Conservation (phyloP, 2,329 filamentous ascomycete species). For the Magnaporthiopsis rhizophila region DNA sequence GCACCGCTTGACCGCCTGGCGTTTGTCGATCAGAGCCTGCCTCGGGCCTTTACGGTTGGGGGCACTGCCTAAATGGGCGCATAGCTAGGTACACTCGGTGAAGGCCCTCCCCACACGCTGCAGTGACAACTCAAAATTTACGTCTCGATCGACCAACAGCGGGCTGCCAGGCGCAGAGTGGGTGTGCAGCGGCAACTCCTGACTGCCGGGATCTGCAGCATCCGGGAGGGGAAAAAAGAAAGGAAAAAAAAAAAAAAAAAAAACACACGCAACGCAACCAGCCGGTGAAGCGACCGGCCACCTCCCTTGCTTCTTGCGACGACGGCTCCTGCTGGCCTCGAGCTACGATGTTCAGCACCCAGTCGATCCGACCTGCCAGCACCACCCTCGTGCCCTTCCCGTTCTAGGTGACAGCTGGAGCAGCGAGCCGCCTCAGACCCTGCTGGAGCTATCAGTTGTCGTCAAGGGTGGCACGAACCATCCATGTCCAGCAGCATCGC, state of each 20-base stretch:
- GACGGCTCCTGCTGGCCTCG: neutral
- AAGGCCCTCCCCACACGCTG: neutral
- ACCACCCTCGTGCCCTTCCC: neutral
- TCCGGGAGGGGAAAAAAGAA: no score
- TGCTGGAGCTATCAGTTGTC: neutral
- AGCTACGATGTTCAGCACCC: neutral
- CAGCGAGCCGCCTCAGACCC: neutral
- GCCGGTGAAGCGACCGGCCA: neutral
- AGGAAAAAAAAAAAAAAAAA: neutral
- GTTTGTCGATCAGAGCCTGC: neutral
- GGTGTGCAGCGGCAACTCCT: neutral
- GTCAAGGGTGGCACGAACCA: neutral
- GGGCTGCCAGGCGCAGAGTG: neutral
- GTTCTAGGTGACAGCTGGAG: neutral
- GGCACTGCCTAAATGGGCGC: neutral
- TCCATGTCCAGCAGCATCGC: neutral
- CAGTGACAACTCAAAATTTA: neutral
- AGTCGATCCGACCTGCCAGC: neutral
- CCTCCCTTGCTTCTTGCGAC: neutral
- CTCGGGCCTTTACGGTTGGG: no score
- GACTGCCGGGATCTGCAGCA: no score
- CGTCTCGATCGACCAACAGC: neutral
- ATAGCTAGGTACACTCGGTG: neutral
- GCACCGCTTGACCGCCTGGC: neutral
- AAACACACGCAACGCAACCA: neutral